These are phyloP conservation scores for Phytophthora gonapodyides DNA, from an alignment of 352 stramenopile genomes.

Conservation along the genomic window DNA sequence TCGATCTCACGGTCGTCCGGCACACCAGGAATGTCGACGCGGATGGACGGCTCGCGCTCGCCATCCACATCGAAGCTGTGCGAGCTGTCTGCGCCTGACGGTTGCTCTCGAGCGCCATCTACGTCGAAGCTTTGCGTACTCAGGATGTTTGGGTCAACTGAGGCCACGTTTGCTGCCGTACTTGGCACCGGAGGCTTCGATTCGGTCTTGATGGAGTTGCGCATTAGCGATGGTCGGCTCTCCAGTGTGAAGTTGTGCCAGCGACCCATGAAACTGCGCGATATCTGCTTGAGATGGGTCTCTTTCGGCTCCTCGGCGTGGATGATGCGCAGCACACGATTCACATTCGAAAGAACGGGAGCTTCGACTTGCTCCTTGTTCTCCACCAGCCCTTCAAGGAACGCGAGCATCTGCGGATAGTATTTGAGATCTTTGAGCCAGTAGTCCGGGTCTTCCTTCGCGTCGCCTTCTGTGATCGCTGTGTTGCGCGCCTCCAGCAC, in stretches of 20 bases:
- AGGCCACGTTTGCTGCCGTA: slow-evolving; percentile 9
- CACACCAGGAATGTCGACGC: slow-evolving; percentile 57
- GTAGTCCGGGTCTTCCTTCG: slow-evolving; percentile 45
- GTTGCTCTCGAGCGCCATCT: slow-evolving; percentile 46
- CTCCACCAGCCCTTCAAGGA: slow-evolving; percentile 56
- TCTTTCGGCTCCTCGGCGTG: slow-evolving; percentile 63
- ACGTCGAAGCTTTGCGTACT: slow-evolving; percentile 64
- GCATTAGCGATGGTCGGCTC: slow-evolving; percentile 34
- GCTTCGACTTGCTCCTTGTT: slow-evolving; percentile 52
- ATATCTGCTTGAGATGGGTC: slow-evolving; percentile 48
- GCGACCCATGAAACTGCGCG: slow-evolving; percentile 70
- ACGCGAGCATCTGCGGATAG: slow-evolving; percentile 60
- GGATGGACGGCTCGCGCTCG: slow-evolving; percentile 46
- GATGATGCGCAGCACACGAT: slow-evolving; percentile 76
- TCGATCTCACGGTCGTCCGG: slow-evolving; percentile 52
- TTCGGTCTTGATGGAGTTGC: slow-evolving; percentile 32
- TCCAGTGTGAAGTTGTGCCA: slow-evolving; percentile 82
- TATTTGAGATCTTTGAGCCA: slow-evolving; percentile 73
- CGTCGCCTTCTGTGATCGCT: slow-evolving; percentile 31
- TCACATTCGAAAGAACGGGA: slow-evolving; percentile 68
- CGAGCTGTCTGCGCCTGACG: slow-evolving; percentile 19
- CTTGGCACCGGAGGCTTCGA: slow-evolving; percentile 26
- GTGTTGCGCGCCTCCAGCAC: slow-evolving; percentile 65
- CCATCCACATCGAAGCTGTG: slow-evolving; percentile 67
- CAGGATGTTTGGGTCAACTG: slow-evolving; percentile 14